Base-by-base conservation (phyloP, 2,329 filamentous ascomycete species). In the Fusarium caatingaense region DNA sequence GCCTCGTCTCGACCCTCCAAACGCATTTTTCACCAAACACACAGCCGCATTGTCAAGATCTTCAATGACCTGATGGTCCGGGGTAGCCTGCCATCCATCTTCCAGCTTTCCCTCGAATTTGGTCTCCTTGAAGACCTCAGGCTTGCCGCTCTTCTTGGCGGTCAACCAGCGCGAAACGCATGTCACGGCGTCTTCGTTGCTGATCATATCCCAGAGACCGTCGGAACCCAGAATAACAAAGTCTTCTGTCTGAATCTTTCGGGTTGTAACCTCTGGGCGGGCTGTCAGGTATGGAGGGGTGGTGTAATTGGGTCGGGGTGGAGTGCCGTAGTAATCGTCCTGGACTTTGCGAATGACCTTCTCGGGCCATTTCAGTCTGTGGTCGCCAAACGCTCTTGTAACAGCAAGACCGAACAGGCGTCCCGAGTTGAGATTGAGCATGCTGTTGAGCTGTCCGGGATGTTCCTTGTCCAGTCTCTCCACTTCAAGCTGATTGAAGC, bases 11-110 rank as follows among this genome's bases (percentile, higher is more conserved):
- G 88, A 90, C 7, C 93, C 93, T 41, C 93, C 93, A 16, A 96
- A 86, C 1, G 92, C 92, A 75, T 96, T 97, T 67, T 92, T 88
- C 44, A 94, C 87, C 41, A 96, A 84, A 79, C 95, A 93, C 1
- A 93, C 94, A 1, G 93, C 93, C 8, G 88, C 92, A 73, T 94
- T 96, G 77, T 91, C 90, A 15, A 80, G 59, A 76, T 96, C 93
- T 76, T 93, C 89, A 6, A 93, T 88, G 2, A 92, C 89, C 65
- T 93, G 93, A 51, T 91, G 86, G 69, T 87, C 85, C 1, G 75
- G 72, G 2, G 73, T 75, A 12, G 76, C 72, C 59, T 41, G 58
- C 45, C 76, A 78, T 7, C 69, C 72, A 3, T 77, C 64, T 9
- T 69, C 65, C 6, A 66, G 8, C 8, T 60, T 69, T 0, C 74